Percentiles rank a stretch among this genome's conserved stretches.
Conservation (phyloP, 768 basidiomycete species). For the Chlorophyllum brunneum region DNA sequence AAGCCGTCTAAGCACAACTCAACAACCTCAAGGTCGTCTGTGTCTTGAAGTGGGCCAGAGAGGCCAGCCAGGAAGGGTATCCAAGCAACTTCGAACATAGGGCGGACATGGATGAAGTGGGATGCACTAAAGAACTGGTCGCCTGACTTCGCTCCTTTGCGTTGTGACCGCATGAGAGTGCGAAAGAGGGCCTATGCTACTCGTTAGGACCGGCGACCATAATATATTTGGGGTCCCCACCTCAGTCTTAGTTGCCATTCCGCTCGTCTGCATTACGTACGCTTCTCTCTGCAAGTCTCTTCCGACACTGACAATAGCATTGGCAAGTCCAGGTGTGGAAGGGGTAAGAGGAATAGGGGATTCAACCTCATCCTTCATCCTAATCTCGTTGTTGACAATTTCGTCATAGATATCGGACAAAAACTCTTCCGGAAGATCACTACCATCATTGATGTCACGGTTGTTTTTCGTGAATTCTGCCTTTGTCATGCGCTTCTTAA, state of each 20-base stretch:
- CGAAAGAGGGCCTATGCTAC: conserved; percentile 77
- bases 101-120: conserved; percentile 92
- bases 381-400: conserved; percentile 88
- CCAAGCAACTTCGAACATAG: conserved; percentile 99
- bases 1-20: conserved; percentile 93
- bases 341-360: conserved; percentile 39
- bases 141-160: conserved; percentile 69
- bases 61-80: conserved; percentile 96
- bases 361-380: conserved; percentile 98
- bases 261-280: conserved; percentile 91
- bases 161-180: conserved; percentile 88
- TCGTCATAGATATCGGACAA: conserved; percentile 82
- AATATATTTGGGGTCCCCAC: conserved; percentile 34
- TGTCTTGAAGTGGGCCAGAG: conserved; percentile 91
- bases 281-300: conserved; percentile 95
- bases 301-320: conserved; percentile 84
- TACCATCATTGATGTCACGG: conserved; percentile 90
- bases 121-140: conserved; percentile 97
- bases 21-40: conserved; percentile 90
- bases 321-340: conserved; percentile 70
- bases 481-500: conserved; percentile 94
- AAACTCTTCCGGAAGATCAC: conserved; percentile 84
- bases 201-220: conserved; percentile 13
- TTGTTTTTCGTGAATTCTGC: conserved; percentile 92
- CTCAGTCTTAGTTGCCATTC: conserved; percentile 97